Conservation (phyloP, 768 basidiomycete species). For the Psilocybe subaeruginosa region DNA sequence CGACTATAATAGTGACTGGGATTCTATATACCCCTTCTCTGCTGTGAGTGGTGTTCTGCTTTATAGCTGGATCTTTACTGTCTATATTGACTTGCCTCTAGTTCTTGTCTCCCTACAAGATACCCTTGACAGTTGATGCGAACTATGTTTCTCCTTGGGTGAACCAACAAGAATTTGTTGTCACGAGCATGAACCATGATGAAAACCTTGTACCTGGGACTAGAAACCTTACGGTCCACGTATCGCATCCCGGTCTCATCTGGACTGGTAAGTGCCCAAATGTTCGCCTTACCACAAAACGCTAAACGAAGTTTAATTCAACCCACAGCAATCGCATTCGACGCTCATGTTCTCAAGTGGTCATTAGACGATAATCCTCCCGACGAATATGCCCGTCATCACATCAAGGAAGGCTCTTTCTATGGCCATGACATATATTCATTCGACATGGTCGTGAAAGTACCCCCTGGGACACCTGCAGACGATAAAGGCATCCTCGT, state of each 20-base stretch:
- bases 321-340: conserved; percentile 77
- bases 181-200: conserved; percentile 60
- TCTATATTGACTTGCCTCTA: conserved; percentile 30
- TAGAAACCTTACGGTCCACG: conserved; percentile 66
- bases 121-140: conserved; percentile 58
- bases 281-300: too few relatives aligned
- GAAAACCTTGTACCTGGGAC: conserved; percentile 61
- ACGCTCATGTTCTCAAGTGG: conserved; percentile 89
- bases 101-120: conserved; percentile 86
- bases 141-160: conserved; percentile 56
- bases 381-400: conserved; percentile 74
- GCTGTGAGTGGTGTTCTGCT: conserved; percentile 44
- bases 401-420: conserved; percentile 91
- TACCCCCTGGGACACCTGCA: conserved; percentile 34
- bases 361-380: conserved; percentile 81
- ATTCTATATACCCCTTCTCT: conserved; percentile 81
- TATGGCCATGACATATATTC: conserved; percentile 76
- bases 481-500: conserved; percentile 45
- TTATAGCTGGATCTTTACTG: neutral
- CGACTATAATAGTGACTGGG: conserved; percentile 87
- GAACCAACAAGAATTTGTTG: conserved; percentile 42
- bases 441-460: conserved; percentile 71
- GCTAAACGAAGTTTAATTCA: neutral
- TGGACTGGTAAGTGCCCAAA: conserved; percentile 66
- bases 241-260: conserved; percentile 81